phyloP scores from a whole-genome alignment of 2,329 filamentous ascomycete species.

The Cyphellophora attinorum region DNA sequence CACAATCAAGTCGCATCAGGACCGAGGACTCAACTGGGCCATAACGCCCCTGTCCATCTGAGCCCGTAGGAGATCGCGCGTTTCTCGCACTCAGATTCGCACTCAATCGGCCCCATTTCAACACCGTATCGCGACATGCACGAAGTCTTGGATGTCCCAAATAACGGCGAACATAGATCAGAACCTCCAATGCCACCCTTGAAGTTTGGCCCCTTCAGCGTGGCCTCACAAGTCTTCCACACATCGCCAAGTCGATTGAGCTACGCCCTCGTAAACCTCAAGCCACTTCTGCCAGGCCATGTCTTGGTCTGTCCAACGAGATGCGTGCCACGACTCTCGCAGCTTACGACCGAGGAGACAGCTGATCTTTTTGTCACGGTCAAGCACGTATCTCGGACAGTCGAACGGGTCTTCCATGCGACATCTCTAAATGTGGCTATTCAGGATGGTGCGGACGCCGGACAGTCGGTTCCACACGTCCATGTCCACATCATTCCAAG shows the following conservation, averaged over 20 bases:
- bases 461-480: slow-evolving; percentile 88
- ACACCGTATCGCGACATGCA: no score
- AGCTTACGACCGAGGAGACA: slow-evolving; percentile 64
- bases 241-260: slow-evolving; percentile 54
- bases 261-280: slow-evolving; percentile 90
- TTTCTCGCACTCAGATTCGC: no score
- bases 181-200: no score
- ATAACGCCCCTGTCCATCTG: no score
- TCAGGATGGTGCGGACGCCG: slow-evolving; percentile 84
- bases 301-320: slow-evolving; percentile 75
- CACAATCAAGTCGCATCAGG: no score
- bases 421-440: slow-evolving; percentile 85
- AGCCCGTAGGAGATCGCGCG: no score
- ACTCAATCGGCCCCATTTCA: no score
- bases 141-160: no score
- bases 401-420: slow-evolving; percentile 52
- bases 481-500: slow-evolving; percentile 88
- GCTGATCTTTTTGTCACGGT: slow-evolving; percentile 80
- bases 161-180: no score
- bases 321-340: slow-evolving; percentile 61
- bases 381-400: slow-evolving; percentile 68
- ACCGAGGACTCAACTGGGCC: no score
- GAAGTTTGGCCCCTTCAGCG: slow-evolving; percentile 66
- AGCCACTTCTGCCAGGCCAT: slow-evolving; percentile 86
- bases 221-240: slow-evolving; percentile 84